These are phyloP conservation scores for Hypseocharis bilobata DNA, from an alignment of 441 rosid species.

Conservation along the genomic window DNA sequence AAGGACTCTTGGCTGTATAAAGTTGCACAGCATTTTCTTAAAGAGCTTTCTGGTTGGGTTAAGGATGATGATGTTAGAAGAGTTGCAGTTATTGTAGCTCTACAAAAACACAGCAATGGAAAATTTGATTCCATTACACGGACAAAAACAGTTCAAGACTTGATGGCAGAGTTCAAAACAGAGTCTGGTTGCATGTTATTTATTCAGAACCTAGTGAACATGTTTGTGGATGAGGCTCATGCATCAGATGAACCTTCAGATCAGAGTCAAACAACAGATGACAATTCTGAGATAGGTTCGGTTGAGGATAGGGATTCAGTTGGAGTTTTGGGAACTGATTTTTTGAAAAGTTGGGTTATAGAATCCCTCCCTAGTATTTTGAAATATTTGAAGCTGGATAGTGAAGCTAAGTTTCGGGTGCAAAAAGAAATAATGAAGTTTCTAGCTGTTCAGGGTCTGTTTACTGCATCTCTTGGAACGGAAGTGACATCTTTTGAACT, in stretches of 20 bases:
- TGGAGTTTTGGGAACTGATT: conserved; percentile 49
- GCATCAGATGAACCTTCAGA: conserved; percentile 78
- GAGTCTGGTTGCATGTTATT: conserved; percentile 70
- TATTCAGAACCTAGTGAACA: conserved; percentile 57
- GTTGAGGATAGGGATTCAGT: conserved; percentile 65
- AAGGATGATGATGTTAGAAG: conserved; percentile 67
- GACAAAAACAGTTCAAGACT: conserved; percentile 63
- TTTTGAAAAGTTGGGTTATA: conserved; percentile 72
- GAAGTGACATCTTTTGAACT: conserved; percentile 93
- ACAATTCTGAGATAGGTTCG: conserved; percentile 81
- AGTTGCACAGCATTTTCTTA: conserved; percentile 69
- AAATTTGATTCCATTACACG: conserved; percentile 64
- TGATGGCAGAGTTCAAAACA: conserved; percentile 71
- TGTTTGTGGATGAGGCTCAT: conserved; percentile 75
- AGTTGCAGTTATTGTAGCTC: conserved; percentile 65
- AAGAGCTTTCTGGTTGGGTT: conserved; percentile 64
- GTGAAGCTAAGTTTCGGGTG: conserved; percentile 61
- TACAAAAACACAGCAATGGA: conserved; percentile 85
- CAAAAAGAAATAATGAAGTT: conserved; percentile 81
- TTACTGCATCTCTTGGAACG: conserved; percentile 79
- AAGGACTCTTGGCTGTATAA: conserved; percentile 87
- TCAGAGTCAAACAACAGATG: conserved; percentile 99
- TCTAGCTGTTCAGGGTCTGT: conserved; percentile 87
- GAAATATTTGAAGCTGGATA: conserved; percentile 58
- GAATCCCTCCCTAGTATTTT: conserved; percentile 73